Percentiles rank a stretch among this genome's conserved stretches.
Conservation (phyloP, 78 protist species). For the Polysphondylium violaceum region DNA sequence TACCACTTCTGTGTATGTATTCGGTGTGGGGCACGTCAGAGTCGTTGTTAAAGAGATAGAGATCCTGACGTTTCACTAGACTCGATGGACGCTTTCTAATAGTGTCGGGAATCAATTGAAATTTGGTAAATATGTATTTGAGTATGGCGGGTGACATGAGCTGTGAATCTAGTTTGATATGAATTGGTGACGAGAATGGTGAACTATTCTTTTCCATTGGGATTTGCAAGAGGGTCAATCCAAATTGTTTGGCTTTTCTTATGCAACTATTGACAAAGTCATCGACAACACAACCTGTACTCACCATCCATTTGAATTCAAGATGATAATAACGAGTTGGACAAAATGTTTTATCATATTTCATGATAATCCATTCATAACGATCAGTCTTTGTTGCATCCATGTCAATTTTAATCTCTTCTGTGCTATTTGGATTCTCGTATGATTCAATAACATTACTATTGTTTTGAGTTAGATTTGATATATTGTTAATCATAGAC, state of each 20-base stretch:
- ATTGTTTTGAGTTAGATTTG: background rate
- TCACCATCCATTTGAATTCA: constrained; percentile 81
- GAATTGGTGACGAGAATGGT: constrained; percentile 64
- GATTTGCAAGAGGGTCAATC: constrained; percentile 69
- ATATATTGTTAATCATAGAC: background rate
- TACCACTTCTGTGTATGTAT: constrained; percentile 55
- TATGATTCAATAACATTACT: constrained; percentile 18
- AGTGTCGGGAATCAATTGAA: constrained; percentile 42
- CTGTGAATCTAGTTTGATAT: constrained; percentile 24
- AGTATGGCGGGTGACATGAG: constrained; percentile 29
- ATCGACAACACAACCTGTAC: constrained; percentile 86
- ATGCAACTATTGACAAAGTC: constrained; percentile 62
- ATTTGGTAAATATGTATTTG: constrained; percentile 22
- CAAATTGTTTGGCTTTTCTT: constrained; percentile 75
- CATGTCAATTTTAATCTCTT: constrained; percentile 69
- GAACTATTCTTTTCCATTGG: constrained; percentile 75
- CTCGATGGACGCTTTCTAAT: constrained; percentile 40
- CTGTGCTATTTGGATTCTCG: constrained; percentile 70
- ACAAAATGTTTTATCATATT: constrained; percentile 71
- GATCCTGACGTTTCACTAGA: constrained; percentile 41
- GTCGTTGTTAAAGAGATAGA: constrained; percentile 42
- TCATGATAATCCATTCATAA: constrained; percentile 78
- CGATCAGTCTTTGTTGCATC: constrained; percentile 77
- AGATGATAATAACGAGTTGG: constrained; percentile 70
- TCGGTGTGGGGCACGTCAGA: constrained; percentile 44